Conservation (phyloP, 1,284 basidiomycete species). For the Malassezia globosa region DNA sequence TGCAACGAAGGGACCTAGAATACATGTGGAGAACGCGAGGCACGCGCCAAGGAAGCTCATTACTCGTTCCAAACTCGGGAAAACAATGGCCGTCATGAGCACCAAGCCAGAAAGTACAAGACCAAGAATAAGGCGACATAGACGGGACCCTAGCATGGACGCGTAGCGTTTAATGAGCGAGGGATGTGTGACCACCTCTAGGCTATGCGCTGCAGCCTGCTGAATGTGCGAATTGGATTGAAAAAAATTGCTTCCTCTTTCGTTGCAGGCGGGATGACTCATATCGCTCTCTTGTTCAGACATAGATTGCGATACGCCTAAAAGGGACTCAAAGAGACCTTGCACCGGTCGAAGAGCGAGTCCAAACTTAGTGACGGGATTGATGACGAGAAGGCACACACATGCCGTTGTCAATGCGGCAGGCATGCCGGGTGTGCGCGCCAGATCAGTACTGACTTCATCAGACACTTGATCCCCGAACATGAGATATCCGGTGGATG, state of each 20-base stretch:
- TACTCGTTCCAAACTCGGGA: conserved; percentile 75
- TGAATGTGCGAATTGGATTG: conserved; percentile 19
- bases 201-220: too few species aligned
- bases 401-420: conserved; percentile 62
- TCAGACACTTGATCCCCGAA: conserved; percentile 49
- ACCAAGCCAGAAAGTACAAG: conserved; percentile 27
- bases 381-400: conserved; percentile 80
- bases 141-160: background rate
- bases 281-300: background rate
- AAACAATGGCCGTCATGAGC: conserved; percentile 46
- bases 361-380: conserved; percentile 65
- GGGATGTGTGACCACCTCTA: background rate
- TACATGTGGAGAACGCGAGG: conserved; percentile 60
- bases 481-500: conserved; percentile 80
- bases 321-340: conserved; percentile 31
- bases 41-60: conserved; percentile 83
- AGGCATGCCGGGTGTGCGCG: conserved; percentile 66
- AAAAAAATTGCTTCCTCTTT: conserved; percentile 15
- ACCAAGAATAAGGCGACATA: background rate
- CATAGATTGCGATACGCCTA: conserved; percentile 1
- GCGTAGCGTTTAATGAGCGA: background rate
- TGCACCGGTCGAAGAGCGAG: conserved; percentile 62
- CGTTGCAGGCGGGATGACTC: too few species aligned
- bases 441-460: conserved; percentile 77
- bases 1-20: conserved; percentile 39